Evolutionary conservation across 2,329 filamentous ascomycete genomes (phyloP), one percentile per base, ranked within the genome.

Genomic region (Alternaria sp.): DNA sequence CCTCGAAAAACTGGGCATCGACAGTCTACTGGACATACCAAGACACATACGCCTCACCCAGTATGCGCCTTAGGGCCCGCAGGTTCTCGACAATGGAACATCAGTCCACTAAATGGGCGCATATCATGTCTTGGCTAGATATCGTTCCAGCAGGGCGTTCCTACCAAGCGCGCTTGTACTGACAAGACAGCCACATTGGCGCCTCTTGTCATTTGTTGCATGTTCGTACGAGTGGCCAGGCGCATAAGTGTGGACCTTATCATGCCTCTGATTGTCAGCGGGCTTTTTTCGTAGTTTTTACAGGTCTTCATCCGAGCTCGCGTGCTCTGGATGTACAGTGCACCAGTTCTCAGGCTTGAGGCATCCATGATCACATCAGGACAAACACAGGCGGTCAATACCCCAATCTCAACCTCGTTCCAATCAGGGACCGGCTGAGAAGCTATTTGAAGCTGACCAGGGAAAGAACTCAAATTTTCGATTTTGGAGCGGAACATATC

Each of bases 91-190:
- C 1, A 22, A n/a, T 32, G 5, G 18, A 36, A 18, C 30, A n/a
- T 12, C 14, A 4, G 16, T 27, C 27, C 11, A 43, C 14, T 36
- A 12, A 2, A 7, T 27, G 5, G 30, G 32, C 1, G 25, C 22
- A 36, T n/a, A 18, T 5, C 5, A 25, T 16, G 14, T 25, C 20
- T 50, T 27, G 16, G 32, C 32, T 50, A 27, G 6, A 4, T 41
- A 22, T 41, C 20, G 16, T 22, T 32, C 9, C 12, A 20, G 30
- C n/a, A 9, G 1, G 22, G 51, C 16, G 20, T 38, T 30, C 8
- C 50, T 53, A 63, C 60, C 62, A 65, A 57, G 57, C 49, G 28
- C 44, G 54, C 56, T 58, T 62, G 55, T 57, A 40, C 14, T 40
- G 50, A 65, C 60, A 62, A 63, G 64, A 59, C 44, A 49, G 50